phyloP scores from a whole-genome alignment of 257 asterid species.

The Penstemon newberryi region DNA sequence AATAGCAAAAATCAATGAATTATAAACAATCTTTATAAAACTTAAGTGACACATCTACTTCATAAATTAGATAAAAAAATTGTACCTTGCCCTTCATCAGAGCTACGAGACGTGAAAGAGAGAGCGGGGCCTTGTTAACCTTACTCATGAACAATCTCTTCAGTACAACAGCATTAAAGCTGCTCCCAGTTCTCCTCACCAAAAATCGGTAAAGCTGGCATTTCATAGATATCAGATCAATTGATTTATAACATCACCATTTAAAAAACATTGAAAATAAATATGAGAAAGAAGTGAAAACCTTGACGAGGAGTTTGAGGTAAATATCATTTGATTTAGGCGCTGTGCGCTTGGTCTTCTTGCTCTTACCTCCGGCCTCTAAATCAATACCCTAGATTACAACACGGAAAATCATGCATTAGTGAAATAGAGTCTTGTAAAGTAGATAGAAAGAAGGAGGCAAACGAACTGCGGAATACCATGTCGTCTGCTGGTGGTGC shows the following conservation, averaged over 20 bases:
- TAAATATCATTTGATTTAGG: constrained; percentile 60
- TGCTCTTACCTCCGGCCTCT: constrained; percentile 65
- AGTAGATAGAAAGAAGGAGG: no score
- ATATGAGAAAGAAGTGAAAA: neutral
- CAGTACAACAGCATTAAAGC: constrained; percentile 74
- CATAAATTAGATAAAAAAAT: neutral
- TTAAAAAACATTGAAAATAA: neutral
- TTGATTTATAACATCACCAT: neutral
- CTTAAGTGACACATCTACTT: no score
- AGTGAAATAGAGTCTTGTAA: neutral
- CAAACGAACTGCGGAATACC: no score
- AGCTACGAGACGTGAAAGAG: constrained; percentile 71
- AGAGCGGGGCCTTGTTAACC: constrained; percentile 80
- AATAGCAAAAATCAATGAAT: neutral
- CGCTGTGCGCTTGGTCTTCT: constrained; percentile 66
- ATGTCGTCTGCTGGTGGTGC: no score
- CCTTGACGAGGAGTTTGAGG: constrained; percentile 71
- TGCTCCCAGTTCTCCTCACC: constrained; percentile 90
- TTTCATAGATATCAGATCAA: constrained; percentile 14
- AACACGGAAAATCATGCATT: neutral
- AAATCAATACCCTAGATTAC: constrained; percentile 60
- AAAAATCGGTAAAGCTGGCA: constrained; percentile 75
- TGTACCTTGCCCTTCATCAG: constrained; percentile 74
- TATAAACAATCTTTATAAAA: neutral
- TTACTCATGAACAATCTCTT: constrained; percentile 92